Conservation (phyloP, 768 basidiomycete genomes). For the Mycena albidolilacea region DNA sequence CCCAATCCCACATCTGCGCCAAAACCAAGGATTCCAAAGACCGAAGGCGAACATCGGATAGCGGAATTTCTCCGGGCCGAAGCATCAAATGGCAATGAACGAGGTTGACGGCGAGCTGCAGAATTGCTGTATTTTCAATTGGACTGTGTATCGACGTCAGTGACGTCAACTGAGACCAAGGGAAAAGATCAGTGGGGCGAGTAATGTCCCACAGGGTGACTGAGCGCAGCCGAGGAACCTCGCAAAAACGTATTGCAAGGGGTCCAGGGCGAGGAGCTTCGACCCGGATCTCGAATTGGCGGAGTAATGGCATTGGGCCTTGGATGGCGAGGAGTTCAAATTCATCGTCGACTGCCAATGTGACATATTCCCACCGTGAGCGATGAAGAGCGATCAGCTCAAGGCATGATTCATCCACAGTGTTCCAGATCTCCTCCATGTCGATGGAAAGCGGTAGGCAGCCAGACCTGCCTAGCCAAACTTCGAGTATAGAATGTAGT, state of each 20-base stretch:
- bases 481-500: neutral
- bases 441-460: constrained; percentile 4
- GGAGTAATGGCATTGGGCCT: constrained; percentile 6
- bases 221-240: neutral
- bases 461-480: neutral
- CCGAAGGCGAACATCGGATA: neutral
- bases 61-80: too few relatives aligned
- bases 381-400: neutral
- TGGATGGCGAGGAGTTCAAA: neutral
- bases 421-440: neutral
- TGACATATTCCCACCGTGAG: constrained; percentile 20
- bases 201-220: neutral
- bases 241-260: neutral
- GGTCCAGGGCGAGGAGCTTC: fast-evolving
- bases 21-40: constrained; percentile 12
- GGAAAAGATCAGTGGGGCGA: neutral
- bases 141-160: neutral
- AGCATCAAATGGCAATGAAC: neutral
- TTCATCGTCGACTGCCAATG: neutral
- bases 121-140: neutral
- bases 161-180: constrained; percentile 26
- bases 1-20: too few relatives aligned
- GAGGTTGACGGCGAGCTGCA: neutral
- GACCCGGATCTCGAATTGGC: neutral
- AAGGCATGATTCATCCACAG: neutral